Percentiles rank a stretch among this genome's conserved stretches.
These are phyloP conservation scores for Pichia paraexigua DNA, from an alignment of 805 yeast species.

Conservation along the genomic window DNA sequence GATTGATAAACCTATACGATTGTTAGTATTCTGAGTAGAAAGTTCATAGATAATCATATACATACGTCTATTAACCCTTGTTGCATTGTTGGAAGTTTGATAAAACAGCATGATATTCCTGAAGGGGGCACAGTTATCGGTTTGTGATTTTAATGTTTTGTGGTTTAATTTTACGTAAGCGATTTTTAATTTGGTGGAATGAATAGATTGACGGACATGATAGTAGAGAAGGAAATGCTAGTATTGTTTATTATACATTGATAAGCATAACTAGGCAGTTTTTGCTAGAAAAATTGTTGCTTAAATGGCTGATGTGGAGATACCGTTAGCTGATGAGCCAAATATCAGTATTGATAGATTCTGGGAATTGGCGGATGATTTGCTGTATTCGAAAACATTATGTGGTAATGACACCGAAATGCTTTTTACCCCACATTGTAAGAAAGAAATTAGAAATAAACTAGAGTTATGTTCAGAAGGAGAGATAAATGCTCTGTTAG, in stretches of 20 bases:
- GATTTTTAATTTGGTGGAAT: background rate
- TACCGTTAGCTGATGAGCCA: background rate
- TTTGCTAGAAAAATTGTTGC: background rate
- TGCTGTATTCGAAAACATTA: constrained; percentile 22
- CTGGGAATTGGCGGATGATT: constrained; percentile 27
- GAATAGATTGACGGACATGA: background rate
- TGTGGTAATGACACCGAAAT: constrained; percentile 20
- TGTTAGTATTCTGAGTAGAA: constrained; percentile 4
- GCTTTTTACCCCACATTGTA: constrained; percentile 17
- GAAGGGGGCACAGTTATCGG: background rate
- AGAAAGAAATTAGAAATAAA: constrained; percentile 5
- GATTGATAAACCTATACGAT: constrained; percentile 37
- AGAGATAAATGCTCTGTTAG: constrained; percentile 29
- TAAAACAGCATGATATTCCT: background rate
- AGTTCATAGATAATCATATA: background rate
- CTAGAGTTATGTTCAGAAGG: constrained; percentile 20
- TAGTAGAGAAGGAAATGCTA: background rate
- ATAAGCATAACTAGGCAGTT: too few relatives aligned
- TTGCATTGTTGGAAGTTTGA: constrained; percentile 1
- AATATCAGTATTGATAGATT: constrained; percentile 18
- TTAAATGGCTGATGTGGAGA: background rate
- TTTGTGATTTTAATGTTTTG: background rate
- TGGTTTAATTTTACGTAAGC: background rate
- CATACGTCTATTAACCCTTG: constrained; percentile 23
- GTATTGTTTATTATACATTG: too few relatives aligned